A percentile compares a stretch with the other conserved stretches of the same genome.
These are phyloP conservation scores for Penicillium psychrosexuale DNA, from an alignment of 2,329 filamentous ascomycete species.

Conservation along the genomic window DNA sequence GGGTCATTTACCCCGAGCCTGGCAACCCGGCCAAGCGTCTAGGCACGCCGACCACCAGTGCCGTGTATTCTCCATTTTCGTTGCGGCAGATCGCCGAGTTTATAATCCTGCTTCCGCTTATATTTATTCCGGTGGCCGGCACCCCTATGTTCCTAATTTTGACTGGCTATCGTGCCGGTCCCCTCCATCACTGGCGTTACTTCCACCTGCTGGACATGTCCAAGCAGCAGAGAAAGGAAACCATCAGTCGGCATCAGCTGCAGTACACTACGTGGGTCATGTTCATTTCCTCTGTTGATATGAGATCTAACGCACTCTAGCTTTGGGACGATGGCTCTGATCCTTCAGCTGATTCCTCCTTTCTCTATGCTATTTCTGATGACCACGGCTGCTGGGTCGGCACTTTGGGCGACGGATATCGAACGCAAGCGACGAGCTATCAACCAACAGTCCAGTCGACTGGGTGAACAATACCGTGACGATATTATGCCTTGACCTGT, in stretches of 20 bases:
- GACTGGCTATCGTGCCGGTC: conserved; percentile 82
- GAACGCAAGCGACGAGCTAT: conserved; percentile 55
- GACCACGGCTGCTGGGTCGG: conserved; percentile 79
- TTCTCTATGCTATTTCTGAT: conserved; percentile 93
- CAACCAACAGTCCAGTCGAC: conserved; percentile 14
- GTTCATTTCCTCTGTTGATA: neutral
- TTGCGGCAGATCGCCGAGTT: conserved; percentile 88
- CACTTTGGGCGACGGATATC: conserved; percentile 78
- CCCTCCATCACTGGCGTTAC: conserved; percentile 87
- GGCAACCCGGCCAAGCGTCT: conserved; percentile 74
- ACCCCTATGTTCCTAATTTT: conserved; percentile 82
- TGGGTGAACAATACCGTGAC: conserved; percentile 38
- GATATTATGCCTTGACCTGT: conserved; percentile 26
- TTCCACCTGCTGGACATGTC: conserved; percentile 74
- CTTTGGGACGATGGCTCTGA: conserved; percentile 80
- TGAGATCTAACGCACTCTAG: conserved; percentile 30
- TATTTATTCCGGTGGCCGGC: conserved; percentile 79
- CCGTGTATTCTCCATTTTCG: conserved; percentile 84
- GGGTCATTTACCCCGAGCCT: conserved; percentile 64
- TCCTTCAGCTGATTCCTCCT: conserved; percentile 82
- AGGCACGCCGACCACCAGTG: conserved; percentile 72
- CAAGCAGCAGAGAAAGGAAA: conserved; percentile 69
- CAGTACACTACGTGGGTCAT: conserved; percentile 73
- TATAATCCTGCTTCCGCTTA: conserved; percentile 73
- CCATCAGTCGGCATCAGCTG: conserved; percentile 65